Conservation (phyloP, 257 asterid genomes). For the Perilla frutescens region DNA sequence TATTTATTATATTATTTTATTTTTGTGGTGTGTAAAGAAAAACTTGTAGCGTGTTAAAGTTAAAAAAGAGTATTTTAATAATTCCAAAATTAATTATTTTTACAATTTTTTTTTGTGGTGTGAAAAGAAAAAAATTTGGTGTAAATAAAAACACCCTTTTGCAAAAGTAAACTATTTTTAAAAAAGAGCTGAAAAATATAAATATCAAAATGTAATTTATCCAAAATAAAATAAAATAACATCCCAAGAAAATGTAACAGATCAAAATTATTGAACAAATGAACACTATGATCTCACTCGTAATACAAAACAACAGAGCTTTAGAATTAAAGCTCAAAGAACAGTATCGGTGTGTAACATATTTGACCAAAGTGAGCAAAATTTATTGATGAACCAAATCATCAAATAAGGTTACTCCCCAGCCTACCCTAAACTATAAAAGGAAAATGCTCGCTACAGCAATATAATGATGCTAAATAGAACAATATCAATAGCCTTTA, state of each 20-base stretch:
- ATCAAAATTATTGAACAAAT: not conserved
- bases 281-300: not conserved
- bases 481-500: slow-evolving; percentile 52
- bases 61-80: too few relatives aligned
- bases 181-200: too few relatives aligned
- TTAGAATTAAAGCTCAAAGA: slow-evolving; percentile 13
- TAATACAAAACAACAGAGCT: slow-evolving; percentile 9
- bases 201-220: too few relatives aligned
- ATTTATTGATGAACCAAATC: slow-evolving; percentile 31
- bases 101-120: too few relatives aligned
- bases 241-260: not conserved
- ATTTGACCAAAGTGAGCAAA: slow-evolving; percentile 12
- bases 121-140: too few relatives aligned
- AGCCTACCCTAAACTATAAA: slow-evolving; percentile 17
- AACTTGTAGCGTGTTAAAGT: too few relatives aligned
- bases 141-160: too few relatives aligned
- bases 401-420: slow-evolving; percentile 27
- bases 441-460: slow-evolving; percentile 18
- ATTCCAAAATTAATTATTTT: too few relatives aligned
- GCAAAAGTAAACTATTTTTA: too few relatives aligned
- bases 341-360: slow-evolving; percentile 6
- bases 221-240: not conserved
- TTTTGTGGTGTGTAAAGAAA: too few relatives aligned
- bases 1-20: too few relatives aligned
- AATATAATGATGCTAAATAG: slow-evolving; percentile 38